Conservation (phyloP, 2,329 filamentous ascomycete species). For the Sporothrix globosa region DNA sequence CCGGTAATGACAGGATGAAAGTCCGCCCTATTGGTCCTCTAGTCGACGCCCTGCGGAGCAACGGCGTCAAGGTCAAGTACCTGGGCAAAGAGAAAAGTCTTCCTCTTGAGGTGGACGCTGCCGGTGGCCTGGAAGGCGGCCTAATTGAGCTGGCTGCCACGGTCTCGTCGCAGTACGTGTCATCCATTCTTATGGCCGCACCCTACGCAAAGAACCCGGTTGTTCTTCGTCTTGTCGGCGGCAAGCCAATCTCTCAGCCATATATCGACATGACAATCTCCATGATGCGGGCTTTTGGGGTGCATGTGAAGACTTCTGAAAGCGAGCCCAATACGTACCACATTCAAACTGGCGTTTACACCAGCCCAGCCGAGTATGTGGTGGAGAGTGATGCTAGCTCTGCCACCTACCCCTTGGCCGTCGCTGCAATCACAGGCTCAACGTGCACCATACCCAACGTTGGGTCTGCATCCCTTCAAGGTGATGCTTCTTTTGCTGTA, state of each 20-base stretch:
- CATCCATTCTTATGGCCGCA: constrained; percentile 93
- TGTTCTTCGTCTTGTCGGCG: constrained; percentile 86
- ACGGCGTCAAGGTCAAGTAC: constrained; percentile 87
- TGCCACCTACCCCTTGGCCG: constrained; percentile 90
- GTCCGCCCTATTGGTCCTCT: constrained; percentile 89
- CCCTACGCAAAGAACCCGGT: constrained; percentile 95
- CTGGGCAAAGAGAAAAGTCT: constrained; percentile 81
- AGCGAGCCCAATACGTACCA: constrained; percentile 89
- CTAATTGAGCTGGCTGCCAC: constrained; percentile 91
- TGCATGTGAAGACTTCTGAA: constrained; percentile 74
- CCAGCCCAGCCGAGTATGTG: constrained; percentile 81
- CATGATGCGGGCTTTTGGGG: constrained; percentile 94
- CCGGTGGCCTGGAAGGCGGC: constrained; percentile 81
- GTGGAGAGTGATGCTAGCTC: constrained; percentile 98
- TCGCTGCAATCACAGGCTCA: constrained; percentile 93
- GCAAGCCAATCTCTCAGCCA: constrained; percentile 92
- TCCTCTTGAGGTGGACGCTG: constrained; percentile 79
- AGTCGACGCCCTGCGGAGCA: constrained; percentile 83
- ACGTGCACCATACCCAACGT: constrained; percentile 97
- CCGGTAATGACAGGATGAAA: constrained; percentile 96
- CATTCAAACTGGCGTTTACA: constrained; percentile 82
- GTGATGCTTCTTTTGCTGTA: constrained; percentile 90
- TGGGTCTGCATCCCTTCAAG: constrained; percentile 86
- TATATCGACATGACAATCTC: constrained; percentile 99
- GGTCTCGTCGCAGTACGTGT: constrained; percentile 98